Evolutionary conservation across 2,329 filamentous ascomycete species (phyloP), one percentile per base, ranked within the genome.

Genomic region (Chaetomiaceae sp.): DNA sequence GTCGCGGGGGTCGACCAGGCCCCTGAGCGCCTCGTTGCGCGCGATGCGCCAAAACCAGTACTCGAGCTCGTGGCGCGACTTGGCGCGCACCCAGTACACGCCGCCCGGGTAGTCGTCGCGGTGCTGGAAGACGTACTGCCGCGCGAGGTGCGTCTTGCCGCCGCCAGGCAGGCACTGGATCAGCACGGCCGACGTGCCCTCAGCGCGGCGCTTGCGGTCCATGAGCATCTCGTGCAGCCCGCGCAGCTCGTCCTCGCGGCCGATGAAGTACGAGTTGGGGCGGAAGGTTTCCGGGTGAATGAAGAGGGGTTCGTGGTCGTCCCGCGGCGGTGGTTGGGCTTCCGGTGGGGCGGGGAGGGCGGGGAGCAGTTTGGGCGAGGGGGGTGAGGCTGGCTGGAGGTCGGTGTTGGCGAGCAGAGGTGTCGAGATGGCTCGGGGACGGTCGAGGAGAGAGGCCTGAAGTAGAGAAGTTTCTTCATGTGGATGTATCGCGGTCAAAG

Each of bases 21-120:
- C 74, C 19, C 70, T 71, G 19, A 81, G 62, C 1, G 73, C 74
- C 14, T 76, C 76, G 13, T 75, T 76, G 61, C 78, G 77, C 1
- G 81, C 82, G 55, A 87, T 84, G 43, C 82, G 78, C 78, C 81
- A 84, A 62, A 79, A 87, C 27, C 79, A 80, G 42, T 80, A 77
- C 46, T 77, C 76, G 30, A 81, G 71, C 44, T 84, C 81, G 46
- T 79, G 69, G 3, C 72, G 63, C 1, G 78, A 80, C 56, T 81
- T 83, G 8, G 82, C 80, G 43, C 82, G 76, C 14, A 87, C 74
- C 85, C 85, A 88, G 63, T 85, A 88, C 38, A 86, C 73, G 1
- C 85, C 85, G 2, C 82, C 83, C 0, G 78, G 76, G 58, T 83
- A 87, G 53, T 78, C 70, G 4, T 73, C 66, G 31, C 73, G 77